Conservation (phyloP, 1,284 basidiomycete species). For the Pisolithus thermaeus region DNA sequence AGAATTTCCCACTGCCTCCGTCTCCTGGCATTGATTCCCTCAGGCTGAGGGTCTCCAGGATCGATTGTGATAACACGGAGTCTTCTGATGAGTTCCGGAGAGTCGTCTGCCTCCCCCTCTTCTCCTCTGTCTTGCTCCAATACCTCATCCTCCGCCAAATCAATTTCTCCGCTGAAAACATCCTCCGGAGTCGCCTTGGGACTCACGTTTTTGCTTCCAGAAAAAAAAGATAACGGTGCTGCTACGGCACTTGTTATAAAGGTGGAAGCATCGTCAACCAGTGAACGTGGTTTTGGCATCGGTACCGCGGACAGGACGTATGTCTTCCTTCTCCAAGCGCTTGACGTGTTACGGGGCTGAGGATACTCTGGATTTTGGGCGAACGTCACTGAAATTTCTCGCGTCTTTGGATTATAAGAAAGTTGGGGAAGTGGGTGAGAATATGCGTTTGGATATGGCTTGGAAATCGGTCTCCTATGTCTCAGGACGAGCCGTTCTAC, state of each 20-base stretch:
- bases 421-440: constrained; percentile 74
- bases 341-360: constrained; percentile 29
- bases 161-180: constrained; percentile 60
- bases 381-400: constrained; percentile 58
- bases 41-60: constrained; percentile 11
- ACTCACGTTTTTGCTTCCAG: constrained; percentile 25
- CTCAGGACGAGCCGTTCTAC: constrained; percentile 56
- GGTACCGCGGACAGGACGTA: constrained; percentile 64
- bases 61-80: constrained; percentile 36
- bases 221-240: constrained; percentile 45
- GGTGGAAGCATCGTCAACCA: constrained; percentile 64
- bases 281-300: constrained; percentile 53
- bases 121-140: constrained; percentile 70
- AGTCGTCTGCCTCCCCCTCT: constrained; percentile 72
- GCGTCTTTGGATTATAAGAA: constrained; percentile 46
- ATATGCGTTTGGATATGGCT: constrained; percentile 68
- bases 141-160: constrained; percentile 68
- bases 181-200: constrained; percentile 53
- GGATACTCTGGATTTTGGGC: constrained; percentile 58
- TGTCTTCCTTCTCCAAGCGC: constrained; percentile 50
- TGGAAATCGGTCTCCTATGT: constrained; percentile 65
- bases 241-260: constrained; percentile 54
- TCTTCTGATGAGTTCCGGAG: constrained; percentile 41
- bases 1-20: constrained; percentile 27
- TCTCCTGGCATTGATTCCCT: constrained; percentile 20